phyloP scores from a whole-genome alignment of 2,329 filamentous ascomycete species.

The Akanthomyces uredinophilus region DNA sequence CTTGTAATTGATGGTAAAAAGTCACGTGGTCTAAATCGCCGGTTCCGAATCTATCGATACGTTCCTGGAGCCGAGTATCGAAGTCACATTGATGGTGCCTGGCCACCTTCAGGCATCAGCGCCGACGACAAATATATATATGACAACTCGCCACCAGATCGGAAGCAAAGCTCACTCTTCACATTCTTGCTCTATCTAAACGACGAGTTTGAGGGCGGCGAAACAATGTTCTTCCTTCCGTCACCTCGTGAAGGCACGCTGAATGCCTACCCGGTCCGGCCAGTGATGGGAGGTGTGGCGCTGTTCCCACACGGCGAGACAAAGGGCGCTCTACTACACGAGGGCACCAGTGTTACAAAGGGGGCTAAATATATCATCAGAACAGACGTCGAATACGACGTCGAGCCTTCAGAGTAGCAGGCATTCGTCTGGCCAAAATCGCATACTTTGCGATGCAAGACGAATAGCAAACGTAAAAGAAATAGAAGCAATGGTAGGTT shows the following conservation, averaged over 20 bases:
- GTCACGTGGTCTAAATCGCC: slow-evolving; percentile 60
- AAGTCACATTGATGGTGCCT: slow-evolving; percentile 66
- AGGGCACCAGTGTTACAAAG: slow-evolving; percentile 64
- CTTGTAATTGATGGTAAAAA: slow-evolving; percentile 47
- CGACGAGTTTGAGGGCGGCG: slow-evolving; percentile 66
- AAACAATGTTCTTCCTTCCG: slow-evolving; percentile 67
- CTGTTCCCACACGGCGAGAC: slow-evolving; percentile 67
- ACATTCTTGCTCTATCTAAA: slow-evolving; percentile 67
- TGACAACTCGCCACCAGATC: slow-evolving; percentile 54
- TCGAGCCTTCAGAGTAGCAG: slow-evolving; percentile 32
- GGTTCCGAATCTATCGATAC: slow-evolving; percentile 68
- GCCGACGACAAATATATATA: slow-evolving; percentile 57
- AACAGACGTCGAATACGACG: slow-evolving; percentile 66
- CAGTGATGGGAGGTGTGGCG: slow-evolving; percentile 63
- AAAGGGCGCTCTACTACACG: slow-evolving; percentile 60
- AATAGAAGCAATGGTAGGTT: neutral
- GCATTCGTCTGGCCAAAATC: neutral
- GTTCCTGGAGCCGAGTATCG: slow-evolving; percentile 68
- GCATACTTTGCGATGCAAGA: neutral
- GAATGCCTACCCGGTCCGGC: slow-evolving; percentile 64
- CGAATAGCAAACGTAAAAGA: neutral
- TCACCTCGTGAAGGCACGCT: slow-evolving; percentile 58
- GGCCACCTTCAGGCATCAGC: slow-evolving; percentile 64
- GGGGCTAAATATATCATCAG: slow-evolving; percentile 65
- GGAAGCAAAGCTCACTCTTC: slow-evolving; percentile 62